Evolutionary conservation across 805 yeast species (phyloP), one percentile per base, ranked within the genome.

Genomic region (Saturnispora gosingensis): DNA sequence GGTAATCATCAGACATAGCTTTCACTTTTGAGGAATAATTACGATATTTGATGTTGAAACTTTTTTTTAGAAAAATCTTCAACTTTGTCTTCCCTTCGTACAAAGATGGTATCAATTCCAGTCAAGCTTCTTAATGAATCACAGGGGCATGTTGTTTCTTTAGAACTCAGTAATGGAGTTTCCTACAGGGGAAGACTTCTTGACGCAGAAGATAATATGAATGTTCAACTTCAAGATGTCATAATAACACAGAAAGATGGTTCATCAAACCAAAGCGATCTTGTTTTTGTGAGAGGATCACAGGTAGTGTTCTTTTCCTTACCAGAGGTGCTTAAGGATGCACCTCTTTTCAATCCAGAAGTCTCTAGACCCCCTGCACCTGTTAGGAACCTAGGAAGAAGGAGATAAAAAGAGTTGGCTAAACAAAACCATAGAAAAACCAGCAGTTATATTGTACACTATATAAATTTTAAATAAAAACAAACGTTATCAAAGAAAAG

Each of bases 131-230:
- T 91, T 47, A 85, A 81, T 63, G 99, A 58, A 53, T 54, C 59
- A 11, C 56, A 83, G 73, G 97, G 97, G 46, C 98, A 91, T 63
- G 71, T 81, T 3, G 82, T 91, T 8, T 80, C 95, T 1, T 65
- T 91, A 16, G 99, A 91, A 65, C 77, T 91, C 49, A 78, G 79
- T 25, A 81, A 89, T 0, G 98, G 98, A 2, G 90, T 85, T 56
- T 79, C 85, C 0, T 91, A 91, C 63, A 74, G 95, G 36, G 99
- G 99, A 2, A 88, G 85, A 63, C 75, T 91, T 45, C 65, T 84
- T 3, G 96, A 85, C 61, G 83, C 75, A 45, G 97, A 91, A 68
- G 98, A 91, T 61, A 90, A 85, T 66, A 93, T 91, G 98, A 91
- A 91, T 64, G 80, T 91, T 25, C 95, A 90, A 54, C 67, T 91